Conservation (phyloP, 345 rosid genomes). For the Microthlaspi erraticum region DNA sequence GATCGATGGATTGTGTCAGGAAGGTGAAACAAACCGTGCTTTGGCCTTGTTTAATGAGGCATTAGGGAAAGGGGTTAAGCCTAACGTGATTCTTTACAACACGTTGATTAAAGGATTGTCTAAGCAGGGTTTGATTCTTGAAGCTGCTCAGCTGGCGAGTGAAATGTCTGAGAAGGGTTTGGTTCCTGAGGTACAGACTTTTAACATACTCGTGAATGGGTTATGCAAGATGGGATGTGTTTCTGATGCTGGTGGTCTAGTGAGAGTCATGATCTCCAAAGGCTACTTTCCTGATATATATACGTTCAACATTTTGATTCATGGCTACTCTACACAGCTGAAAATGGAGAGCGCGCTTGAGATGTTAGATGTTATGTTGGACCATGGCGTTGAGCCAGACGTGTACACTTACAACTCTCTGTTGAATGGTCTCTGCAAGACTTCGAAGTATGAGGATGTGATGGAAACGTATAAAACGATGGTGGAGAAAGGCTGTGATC, state of each 20-base stretch:
- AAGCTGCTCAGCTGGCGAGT: constrained; percentile 71
- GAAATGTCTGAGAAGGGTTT: constrained; percentile 72
- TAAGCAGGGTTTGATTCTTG: constrained; percentile 71
- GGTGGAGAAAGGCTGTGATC: constrained; percentile 71
- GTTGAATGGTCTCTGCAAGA: constrained; percentile 90
- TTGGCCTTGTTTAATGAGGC: constrained; percentile 68
- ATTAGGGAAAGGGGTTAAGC: constrained; percentile 61
- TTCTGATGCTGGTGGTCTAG: constrained; percentile 71
- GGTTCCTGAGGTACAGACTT: constrained; percentile 75
- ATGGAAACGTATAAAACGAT: constrained; percentile 73
- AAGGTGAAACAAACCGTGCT: constrained; percentile 73
- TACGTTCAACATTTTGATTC: constrained; percentile 88
- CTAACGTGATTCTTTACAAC: constrained; percentile 67
- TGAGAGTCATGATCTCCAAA: constrained; percentile 68
- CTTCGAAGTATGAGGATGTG: constrained; percentile 75
- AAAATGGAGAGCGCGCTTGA: constrained; percentile 77
- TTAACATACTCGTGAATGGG: constrained; percentile 79
- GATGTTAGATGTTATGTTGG: constrained; percentile 69
- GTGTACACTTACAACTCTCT: constrained; percentile 85
- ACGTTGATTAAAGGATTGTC: constrained; percentile 77
- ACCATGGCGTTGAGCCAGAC: constrained; percentile 71
- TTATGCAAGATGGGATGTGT: constrained; percentile 91
- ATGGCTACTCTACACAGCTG: constrained; percentile 75
- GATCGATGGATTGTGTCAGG: constrained; percentile 70
- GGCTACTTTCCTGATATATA: constrained; percentile 80